Base-by-base conservation (phyloP, 1,284 basidiomycete species). In the Neotropicomus parvogracilis region DNA sequence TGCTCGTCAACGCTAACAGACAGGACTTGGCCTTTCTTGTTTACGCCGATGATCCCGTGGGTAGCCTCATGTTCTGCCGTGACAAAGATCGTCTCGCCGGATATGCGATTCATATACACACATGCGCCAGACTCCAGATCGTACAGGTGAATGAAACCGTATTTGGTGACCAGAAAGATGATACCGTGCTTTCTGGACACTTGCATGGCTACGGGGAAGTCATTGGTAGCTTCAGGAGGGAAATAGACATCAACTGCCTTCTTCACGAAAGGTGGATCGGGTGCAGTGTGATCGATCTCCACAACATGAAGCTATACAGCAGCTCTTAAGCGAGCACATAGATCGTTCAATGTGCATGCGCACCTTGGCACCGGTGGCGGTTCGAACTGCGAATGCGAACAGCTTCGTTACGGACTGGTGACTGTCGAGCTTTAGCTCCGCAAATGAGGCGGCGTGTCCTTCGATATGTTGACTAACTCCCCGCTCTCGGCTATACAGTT, bases 151-250 rank as follows among this genome's bases (percentile, higher is more conserved):
- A 99, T 98, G 74, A 99, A 99, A 43, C 97, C 97, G 68, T 94
- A 99, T 70, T 99, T 99, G 53, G 97, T 99, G 64, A 98, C 91
- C 52, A 99, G 81, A 73, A 97, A 99, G 62, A 97, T 79, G 70
- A 99, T 94, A 40, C 95, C 95, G 70, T 98, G 95, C 64, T 93
- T 91, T 70, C 89, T 85, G 46, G 95, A 99, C 38, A 98, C 92
- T 69, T 99, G 97, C 91, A 99, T 98, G 26, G 95, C 92, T 34
- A 99, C 97, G n/a, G 97, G 97, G 78, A 99, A 99, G 68, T 99
- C 97, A 69, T 95, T 97, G 39, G 88, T 88, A 4, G 97, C 97
- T 69, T 99, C 97, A 2, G 94, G 87, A 47, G 97, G 97, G 83
- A 99, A 99, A 75, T 97, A 99, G 44, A 99, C 95, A 61, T 99